phyloP scores from a whole-genome alignment of 2,329 filamentous ascomycete genomes.

The Clarireedia sp. region DNA sequence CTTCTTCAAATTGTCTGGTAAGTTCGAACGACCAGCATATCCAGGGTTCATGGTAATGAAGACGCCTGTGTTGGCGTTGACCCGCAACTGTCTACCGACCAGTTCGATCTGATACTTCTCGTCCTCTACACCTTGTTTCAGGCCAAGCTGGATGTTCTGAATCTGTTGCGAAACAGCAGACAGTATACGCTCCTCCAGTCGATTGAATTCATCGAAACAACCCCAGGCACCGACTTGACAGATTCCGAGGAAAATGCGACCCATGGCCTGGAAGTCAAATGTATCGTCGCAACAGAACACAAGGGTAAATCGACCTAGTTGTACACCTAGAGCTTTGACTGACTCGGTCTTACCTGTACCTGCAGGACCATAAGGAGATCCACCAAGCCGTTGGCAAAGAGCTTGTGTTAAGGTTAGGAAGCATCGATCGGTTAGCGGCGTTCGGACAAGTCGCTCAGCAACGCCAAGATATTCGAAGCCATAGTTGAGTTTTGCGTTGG shows the following conservation, averaged over 20 bases:
- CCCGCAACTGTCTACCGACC: conserved; percentile 79
- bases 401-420: conserved; percentile 97
- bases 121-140: conserved; percentile 77
- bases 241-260: conserved; percentile 96
- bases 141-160: conserved; percentile 94
- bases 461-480: conserved; percentile 98
- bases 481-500: conserved; percentile 90
- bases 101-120: conserved; percentile 86
- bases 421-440: conserved; percentile 93
- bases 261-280: conserved; percentile 99
- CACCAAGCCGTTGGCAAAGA: conserved; percentile 86
- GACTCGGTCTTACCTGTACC: conserved; percentile 99
- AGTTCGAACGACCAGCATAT: conserved; percentile 93
- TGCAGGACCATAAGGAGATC: conserved; percentile 93
- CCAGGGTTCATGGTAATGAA: conserved; percentile 99
- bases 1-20: conserved; percentile 99
- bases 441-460: conserved; percentile 89
- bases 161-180: conserved; percentile 99
- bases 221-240: conserved; percentile 99
- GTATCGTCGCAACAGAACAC: conserved; percentile 99
- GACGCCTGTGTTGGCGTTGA: conserved; percentile 91
- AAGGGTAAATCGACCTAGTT: conserved; percentile 93
- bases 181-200: conserved; percentile 92
- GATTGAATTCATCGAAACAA: conserved; percentile 99
- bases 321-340: conserved; percentile 92